Conservation (phyloP, 2,329 filamentous ascomycete genomes). For the Rugonectria rugulosa region DNA sequence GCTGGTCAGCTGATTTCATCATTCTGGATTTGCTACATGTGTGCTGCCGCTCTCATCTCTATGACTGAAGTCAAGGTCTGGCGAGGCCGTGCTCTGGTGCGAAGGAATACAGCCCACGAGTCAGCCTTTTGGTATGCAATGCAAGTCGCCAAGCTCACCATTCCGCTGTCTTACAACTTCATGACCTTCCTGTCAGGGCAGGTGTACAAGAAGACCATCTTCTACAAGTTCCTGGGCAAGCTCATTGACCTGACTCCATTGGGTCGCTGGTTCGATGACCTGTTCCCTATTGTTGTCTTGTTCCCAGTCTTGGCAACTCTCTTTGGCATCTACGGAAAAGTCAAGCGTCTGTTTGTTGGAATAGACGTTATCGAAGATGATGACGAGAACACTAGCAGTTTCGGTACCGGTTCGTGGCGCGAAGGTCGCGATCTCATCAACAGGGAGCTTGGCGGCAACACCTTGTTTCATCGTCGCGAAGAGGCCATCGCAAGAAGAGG, state of each 20-base stretch:
- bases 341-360: constrained; percentile 82
- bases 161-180: constrained; percentile 96
- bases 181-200: constrained; percentile 81
- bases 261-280: constrained; percentile 82
- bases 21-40: constrained; percentile 96
- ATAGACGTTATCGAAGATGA: constrained; percentile 78
- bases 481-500: constrained; percentile 48
- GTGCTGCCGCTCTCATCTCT: constrained; percentile 82
- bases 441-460: constrained; percentile 76
- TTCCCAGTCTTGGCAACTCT: constrained; percentile 84
- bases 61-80: constrained; percentile 96
- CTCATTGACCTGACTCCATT: constrained; percentile 85
- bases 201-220: constrained; percentile 80
- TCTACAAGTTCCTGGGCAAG: constrained; percentile 85
- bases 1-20: constrained; percentile 85
- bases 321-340: constrained; percentile 87
- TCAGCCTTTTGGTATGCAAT: constrained; percentile 95
- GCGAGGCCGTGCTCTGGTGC: constrained; percentile 90
- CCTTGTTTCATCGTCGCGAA: constrained; percentile 58
- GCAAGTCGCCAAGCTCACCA: constrained; percentile 89
- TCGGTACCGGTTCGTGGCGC: constrained; percentile 85
- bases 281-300: constrained; percentile 89
- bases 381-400: constrained; percentile 67
- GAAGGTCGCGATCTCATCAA: constrained; percentile 93
- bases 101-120: constrained; percentile 89